These are phyloP conservation scores for Serendipita vermifera DNA, from an alignment of 768 basidiomycete species.

Conservation along the genomic window DNA sequence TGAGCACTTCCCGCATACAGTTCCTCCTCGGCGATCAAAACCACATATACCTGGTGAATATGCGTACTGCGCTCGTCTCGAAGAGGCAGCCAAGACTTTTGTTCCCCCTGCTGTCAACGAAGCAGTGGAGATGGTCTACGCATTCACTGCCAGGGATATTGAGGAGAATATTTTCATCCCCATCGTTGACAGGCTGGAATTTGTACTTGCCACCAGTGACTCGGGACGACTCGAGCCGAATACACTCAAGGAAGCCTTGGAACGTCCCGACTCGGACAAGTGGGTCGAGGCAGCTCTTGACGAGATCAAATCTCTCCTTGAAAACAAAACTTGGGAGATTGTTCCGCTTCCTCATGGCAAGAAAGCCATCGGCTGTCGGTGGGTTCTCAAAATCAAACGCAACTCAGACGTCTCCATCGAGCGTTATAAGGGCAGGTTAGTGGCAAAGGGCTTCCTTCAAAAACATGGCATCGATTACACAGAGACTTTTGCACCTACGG, in stretches of 20 bases:
- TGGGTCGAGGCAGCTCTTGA: constrained; percentile 19
- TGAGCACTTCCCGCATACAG: no score
- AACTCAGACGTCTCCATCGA: constrained; percentile 26
- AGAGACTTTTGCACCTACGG: constrained; percentile 23
- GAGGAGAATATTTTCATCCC: no score
- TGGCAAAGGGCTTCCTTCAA: constrained; percentile 32
- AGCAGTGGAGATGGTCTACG: no score
- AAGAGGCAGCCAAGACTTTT: no score
- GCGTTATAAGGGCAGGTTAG: constrained; percentile 31
- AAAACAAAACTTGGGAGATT: constrained; percentile 25
- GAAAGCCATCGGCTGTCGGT: constrained; percentile 27
- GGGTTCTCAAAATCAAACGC: constrained; percentile 33
- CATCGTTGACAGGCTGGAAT: neutral
- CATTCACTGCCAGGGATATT: no score
- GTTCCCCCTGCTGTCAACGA: no score
- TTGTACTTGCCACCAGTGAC: constrained; percentile 5
- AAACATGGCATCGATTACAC: constrained; percentile 27
- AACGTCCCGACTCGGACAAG: constrained; percentile 14
- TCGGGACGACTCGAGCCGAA: constrained; percentile 13
- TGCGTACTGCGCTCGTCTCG: no score
- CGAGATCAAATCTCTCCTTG: constrained; percentile 19
- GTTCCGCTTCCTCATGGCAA: constrained; percentile 19
- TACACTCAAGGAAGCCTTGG: constrained; percentile 16
- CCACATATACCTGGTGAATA: no score
- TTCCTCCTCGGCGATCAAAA: no score